Conservation (phyloP, 148 eudicot species). For the Rhododendron mucronatum region DNA sequence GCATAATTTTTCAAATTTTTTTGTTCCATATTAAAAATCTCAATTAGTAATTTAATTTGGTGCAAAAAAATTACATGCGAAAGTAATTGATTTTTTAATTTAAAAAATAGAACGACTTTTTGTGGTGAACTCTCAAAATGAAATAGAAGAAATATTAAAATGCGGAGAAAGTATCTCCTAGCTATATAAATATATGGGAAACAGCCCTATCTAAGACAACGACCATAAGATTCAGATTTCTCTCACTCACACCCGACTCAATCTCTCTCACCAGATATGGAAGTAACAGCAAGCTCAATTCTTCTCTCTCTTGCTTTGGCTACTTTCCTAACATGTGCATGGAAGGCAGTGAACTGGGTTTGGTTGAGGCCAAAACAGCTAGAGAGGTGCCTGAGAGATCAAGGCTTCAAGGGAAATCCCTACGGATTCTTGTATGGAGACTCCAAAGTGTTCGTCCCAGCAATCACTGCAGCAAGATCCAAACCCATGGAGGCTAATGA, state of each 20-base stretch:
- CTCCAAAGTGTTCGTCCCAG: conserved; percentile 15
- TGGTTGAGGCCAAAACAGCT: conserved; percentile 31
- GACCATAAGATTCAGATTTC: neutral
- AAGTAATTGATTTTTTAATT: too few relatives aligned
- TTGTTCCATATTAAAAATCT: too few relatives aligned
- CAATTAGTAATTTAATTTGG: too few relatives aligned
- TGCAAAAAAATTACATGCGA: too few relatives aligned
- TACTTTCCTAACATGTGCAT: neutral
- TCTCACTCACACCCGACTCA: neutral
- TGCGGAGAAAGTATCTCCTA: too few relatives aligned
- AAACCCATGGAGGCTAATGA: neutral
- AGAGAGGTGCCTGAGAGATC: conserved; percentile 26
- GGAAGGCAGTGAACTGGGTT: conserved; percentile 18
- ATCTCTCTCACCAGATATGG: neutral
- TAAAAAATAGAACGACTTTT: too few relatives aligned
- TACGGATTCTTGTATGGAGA: conserved; percentile 31
- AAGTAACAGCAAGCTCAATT: neutral
- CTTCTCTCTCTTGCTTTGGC: conserved; percentile 5
- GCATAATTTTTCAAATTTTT: too few relatives aligned
- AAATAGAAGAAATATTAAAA: too few relatives aligned
- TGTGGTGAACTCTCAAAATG: too few relatives aligned
- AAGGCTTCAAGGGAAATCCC: conserved; percentile 31
- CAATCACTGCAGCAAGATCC: neutral
- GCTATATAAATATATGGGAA: too few relatives aligned
- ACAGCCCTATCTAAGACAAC: neutral